Evolutionary conservation across 2,329 filamentous ascomycete species (phyloP).

Genomic region (Hyphodiscus sp.): DNA sequence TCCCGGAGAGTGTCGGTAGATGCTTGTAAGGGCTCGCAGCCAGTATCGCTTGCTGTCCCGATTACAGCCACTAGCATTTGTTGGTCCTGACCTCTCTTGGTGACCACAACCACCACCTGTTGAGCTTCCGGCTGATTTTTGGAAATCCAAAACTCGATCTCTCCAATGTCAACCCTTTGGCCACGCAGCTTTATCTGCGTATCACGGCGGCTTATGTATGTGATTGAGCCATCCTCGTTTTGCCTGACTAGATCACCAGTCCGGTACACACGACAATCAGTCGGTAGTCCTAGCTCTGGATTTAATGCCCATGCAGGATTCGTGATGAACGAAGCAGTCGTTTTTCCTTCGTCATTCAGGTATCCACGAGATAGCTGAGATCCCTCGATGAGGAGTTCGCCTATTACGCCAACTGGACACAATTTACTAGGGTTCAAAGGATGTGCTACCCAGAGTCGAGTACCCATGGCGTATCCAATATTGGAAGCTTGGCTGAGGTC

Average conservation of each 20-base stretch:
- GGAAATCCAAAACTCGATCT: constrained; percentile 32
- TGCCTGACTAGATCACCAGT: constrained; percentile 37
- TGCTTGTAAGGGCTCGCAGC: too few species aligned
- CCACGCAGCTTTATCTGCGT: constrained; percentile 34
- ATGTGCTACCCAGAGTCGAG: background rate
- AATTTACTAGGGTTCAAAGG: constrained; percentile 9
- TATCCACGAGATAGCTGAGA: constrained; percentile 17
- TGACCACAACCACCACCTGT: too few species aligned
- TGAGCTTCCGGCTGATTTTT: too few species aligned
- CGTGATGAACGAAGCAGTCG: background rate
- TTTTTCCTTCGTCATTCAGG: constrained; percentile 13
- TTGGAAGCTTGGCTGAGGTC: too few species aligned
- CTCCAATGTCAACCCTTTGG: constrained; percentile 35
- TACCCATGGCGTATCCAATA: background rate
- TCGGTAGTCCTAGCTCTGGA: too few species aligned
- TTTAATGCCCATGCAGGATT: background rate
- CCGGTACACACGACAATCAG: constrained; percentile 31
- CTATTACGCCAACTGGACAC: constrained; percentile 12
- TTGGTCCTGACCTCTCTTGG: too few species aligned
- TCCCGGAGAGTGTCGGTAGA: too few species aligned
- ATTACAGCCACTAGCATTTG: too few species aligned
- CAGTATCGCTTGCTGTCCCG: too few species aligned
- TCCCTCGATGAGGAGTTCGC: constrained; percentile 20
- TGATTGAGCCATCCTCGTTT: constrained; percentile 31
- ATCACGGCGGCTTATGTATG: constrained; percentile 36